These are phyloP conservation scores for Hirschfeldia incana DNA, from an alignment of 345 rosid species.

Conservation along the genomic window DNA sequence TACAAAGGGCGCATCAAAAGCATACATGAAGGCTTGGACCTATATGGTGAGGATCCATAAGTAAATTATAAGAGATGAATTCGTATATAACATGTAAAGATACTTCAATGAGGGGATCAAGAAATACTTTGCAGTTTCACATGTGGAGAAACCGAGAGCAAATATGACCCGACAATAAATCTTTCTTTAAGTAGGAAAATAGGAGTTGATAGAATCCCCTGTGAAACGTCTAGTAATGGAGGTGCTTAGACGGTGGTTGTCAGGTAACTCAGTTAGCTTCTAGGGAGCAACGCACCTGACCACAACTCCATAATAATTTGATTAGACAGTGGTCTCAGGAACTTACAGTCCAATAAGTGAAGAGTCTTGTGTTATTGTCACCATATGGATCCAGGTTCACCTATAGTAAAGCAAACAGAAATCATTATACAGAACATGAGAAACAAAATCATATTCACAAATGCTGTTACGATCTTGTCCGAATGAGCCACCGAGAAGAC, in stretches of 20 bases:
- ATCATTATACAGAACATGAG: conserved; percentile 3
- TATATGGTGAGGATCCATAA: background rate
- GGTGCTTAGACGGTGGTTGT: no score
- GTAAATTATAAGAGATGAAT: no score
- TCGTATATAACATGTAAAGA: background rate
- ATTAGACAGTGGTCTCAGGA: conserved; percentile 1
- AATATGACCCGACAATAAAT: no score
- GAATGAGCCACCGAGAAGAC: no score
- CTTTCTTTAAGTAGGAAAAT: background rate
- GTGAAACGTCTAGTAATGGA: conserved; percentile 52
- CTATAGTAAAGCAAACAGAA: conserved; percentile 16
- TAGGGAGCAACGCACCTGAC: no score
- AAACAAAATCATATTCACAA: no score
- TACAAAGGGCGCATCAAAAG: background rate
- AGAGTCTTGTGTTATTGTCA: conserved; percentile 96
- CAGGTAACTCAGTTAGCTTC: no score
- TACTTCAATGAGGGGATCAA: background rate
- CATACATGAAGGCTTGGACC: background rate
- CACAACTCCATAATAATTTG: background rate
- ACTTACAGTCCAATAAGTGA: conserved; percentile 99
- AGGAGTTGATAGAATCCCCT: conserved; percentile 59
- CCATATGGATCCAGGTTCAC: conserved; percentile 71
- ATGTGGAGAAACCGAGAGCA: no score
- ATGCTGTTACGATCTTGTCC: no score
- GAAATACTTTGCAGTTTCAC: background rate